phyloP scores from a whole-genome alignment of 2,329 filamentous ascomycete genomes.

The Alternaria ventricosa region DNA sequence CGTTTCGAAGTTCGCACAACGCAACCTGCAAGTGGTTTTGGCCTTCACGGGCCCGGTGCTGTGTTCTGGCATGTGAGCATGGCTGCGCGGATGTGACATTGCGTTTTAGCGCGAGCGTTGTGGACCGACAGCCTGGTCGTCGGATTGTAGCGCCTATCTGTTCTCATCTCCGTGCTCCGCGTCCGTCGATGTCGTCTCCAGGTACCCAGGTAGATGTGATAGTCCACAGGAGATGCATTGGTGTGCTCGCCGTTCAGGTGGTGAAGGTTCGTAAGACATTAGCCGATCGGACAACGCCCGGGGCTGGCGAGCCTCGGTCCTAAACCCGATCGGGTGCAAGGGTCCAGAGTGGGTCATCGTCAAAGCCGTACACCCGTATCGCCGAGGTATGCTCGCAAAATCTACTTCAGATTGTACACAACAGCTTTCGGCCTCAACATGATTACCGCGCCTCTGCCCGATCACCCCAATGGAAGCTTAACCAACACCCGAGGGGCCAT shows the following conservation, averaged over 20 bases:
- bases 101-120: not conserved
- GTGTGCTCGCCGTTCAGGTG: no score
- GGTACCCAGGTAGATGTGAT: no score
- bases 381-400: not conserved
- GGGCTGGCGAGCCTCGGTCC: no score
- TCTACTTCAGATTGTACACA: not conserved
- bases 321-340: no score
- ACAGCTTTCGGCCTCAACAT: not conserved
- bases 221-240: no score
- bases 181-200: not conserved
- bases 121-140: not conserved
- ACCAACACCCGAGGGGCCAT: not conserved
- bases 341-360: not conserved
- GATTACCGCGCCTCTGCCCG: not conserved
- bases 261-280: no score
- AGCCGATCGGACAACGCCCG: no score
- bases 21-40: not conserved
- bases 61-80: not conserved
- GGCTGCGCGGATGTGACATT: not conserved
- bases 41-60: not conserved
- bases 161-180: accelerated
- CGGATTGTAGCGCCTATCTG: not conserved
- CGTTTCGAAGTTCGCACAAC: not conserved
- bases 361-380: not conserved
- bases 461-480: not conserved